phyloP scores from a whole-genome alignment of 352 stramenopile genomes.

The Pythium chondricola region DNA sequence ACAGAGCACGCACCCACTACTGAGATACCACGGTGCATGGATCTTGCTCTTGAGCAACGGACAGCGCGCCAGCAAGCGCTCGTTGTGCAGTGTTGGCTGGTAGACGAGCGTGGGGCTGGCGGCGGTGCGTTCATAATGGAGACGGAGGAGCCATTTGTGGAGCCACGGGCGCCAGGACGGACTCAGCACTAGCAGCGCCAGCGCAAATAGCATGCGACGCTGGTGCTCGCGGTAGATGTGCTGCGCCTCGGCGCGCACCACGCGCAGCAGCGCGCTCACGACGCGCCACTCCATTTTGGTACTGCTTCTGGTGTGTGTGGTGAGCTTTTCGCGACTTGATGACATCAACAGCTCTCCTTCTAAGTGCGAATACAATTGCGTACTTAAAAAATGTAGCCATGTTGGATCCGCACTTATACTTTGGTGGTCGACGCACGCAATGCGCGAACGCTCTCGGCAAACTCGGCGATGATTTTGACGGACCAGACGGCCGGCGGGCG shows the following conservation, averaged over 20 bases:
- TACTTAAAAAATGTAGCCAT: constrained; percentile 17
- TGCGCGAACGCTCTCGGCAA: constrained; percentile 38
- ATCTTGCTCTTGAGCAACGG: constrained; percentile 32
- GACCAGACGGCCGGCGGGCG: constrained; percentile 37
- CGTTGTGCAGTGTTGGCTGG: constrained; percentile 27
- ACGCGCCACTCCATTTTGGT: constrained; percentile 13
- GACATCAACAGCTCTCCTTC: neutral
- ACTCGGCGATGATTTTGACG: constrained; percentile 46
- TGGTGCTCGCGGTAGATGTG: constrained; percentile 3
- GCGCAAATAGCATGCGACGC: constrained; percentile 6
- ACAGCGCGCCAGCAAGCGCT: constrained; percentile 31
- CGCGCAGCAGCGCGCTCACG: constrained; percentile 4
- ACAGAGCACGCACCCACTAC: constrained; percentile 26
- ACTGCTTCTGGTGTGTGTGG: neutral
- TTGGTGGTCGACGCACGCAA: neutral
- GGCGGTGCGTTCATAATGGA: constrained; percentile 29
- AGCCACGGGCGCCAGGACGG: constrained; percentile 13
- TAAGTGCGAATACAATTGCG: constrained; percentile 2
- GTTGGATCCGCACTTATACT: constrained; percentile 2
- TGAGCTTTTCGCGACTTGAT: neutral
- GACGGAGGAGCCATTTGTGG: constrained; percentile 6
- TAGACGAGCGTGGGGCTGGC: constrained; percentile 35
- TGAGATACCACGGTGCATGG: constrained; percentile 53
- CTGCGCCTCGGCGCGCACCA: constrained; percentile 2
- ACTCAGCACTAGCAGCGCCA: constrained; percentile 10